Conservation (phyloP, 441 rosid genomes). For the Euphorbia schlechtendalii region DNA sequence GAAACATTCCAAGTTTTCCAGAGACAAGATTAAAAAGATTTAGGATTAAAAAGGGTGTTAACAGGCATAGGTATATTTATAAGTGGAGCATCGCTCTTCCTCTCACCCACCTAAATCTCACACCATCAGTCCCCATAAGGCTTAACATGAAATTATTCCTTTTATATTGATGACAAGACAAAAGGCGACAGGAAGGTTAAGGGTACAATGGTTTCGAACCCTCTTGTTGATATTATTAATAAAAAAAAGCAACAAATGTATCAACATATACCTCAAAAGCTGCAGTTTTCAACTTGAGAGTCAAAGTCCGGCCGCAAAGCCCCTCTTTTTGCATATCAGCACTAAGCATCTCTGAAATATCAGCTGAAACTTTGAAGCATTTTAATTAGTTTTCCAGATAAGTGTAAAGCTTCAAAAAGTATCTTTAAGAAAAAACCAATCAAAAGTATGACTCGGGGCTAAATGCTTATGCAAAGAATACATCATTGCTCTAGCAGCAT, state of each 20-base stretch:
- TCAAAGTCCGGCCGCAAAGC: slow-evolving; percentile 67
- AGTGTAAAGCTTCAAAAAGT: neutral
- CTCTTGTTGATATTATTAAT: too few species aligned
- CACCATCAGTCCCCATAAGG: too few species aligned
- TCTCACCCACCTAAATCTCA: too few species aligned
- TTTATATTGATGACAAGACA: neutral
- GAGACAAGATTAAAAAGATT: neutral
- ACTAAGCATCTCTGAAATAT: slow-evolving; percentile 70
- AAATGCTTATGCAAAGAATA: neutral
- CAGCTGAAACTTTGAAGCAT: slow-evolving; percentile 40
- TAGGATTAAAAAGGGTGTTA: neutral
- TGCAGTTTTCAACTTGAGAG: slow-evolving; percentile 88
- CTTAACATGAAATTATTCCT: too few species aligned
- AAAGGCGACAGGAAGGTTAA: neutral
- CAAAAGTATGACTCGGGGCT: neutral
- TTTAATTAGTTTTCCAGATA: slow-evolving; percentile 7
- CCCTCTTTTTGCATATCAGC: slow-evolving; percentile 81
- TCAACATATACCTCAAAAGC: slow-evolving; percentile 70
- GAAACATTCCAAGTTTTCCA: neutral
- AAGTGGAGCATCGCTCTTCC: too few species aligned
- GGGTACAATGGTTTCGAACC: too few species aligned
- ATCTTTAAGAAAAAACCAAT: neutral
- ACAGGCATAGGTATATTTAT: too few species aligned
- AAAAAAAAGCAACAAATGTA: slow-evolving; percentile 5
- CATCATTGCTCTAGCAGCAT: neutral